Conservation (phyloP, 768 basidiomycete genomes). For the Suillus variegatus region DNA sequence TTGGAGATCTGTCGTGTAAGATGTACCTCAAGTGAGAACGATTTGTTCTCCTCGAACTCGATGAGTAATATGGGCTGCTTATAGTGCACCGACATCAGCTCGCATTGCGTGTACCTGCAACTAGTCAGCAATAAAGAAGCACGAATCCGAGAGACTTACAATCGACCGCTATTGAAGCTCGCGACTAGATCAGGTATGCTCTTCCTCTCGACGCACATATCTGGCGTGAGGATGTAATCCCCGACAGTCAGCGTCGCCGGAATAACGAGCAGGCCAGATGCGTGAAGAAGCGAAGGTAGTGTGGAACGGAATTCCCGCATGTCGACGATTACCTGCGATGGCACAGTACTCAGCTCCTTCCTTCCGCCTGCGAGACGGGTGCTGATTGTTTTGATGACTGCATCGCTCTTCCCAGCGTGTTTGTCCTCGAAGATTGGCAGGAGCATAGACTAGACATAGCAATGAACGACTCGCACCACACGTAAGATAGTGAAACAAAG, state of each 20-base stretch:
- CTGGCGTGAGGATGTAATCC: conserved; percentile 93
- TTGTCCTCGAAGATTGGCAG: conserved; percentile 76
- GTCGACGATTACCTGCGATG: conserved; percentile 91
- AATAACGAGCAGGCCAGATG: conserved; percentile 74
- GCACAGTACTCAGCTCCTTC: conserved; percentile 62
- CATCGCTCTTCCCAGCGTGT: conserved; percentile 46
- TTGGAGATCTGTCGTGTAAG: not conserved
- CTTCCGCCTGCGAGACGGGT: conserved; percentile 86
- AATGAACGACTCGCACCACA: not conserved
- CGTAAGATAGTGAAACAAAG: not conserved
- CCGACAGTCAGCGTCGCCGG: conserved; percentile 94
- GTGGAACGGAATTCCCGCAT: conserved; percentile 96
- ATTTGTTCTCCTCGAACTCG: conserved; percentile 97
- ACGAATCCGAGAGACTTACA: conserved; percentile 58
- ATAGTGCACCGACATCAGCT: conserved; percentile 95
- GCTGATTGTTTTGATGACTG: conserved; percentile 78
- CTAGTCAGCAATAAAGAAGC: not conserved
- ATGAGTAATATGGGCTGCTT: conserved; percentile 91
- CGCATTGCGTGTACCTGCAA: conserved; percentile 91
- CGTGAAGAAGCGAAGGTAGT: conserved; percentile 87
- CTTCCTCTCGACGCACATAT: conserved; percentile 96
- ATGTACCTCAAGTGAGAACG: conserved; percentile 84
- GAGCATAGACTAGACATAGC: conserved; percentile 72
- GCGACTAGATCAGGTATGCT: conserved; percentile 88
- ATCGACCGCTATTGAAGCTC: conserved; percentile 89